Evolutionary conservation across 306 rosid species (phyloP), one percentile per base, ranked within the genome.

Genomic region (Dalbergia oliveri): DNA sequence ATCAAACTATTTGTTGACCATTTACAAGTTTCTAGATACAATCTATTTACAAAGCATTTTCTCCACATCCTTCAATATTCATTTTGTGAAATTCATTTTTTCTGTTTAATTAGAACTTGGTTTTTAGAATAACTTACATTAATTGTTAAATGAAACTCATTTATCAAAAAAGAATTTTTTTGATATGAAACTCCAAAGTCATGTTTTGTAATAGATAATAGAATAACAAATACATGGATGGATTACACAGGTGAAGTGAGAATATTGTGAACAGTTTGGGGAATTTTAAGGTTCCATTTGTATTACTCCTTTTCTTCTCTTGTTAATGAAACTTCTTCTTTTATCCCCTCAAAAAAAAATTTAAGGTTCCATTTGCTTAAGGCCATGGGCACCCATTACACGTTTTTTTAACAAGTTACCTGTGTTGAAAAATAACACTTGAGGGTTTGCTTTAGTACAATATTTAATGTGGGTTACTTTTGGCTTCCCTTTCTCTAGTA

Each of bases 401-500:
- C 44, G 39, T 80, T 65, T 45, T 34, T 50, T 57, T 77, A 11
- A 66, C 47, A 8, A 15, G 19, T 68, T 54, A 54, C 23, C 59
- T 62, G 70, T 45, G 35, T 79, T 66, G 37, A 59, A 39, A 45
- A 73, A 44, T 68, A 67, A 41, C 35, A 61, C 47, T 33, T 4
- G 35, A 62, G 73, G 51, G 69, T 8, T 66, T 73, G n/a, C 11
- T 16, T 49, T 21, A 66, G 8, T 70, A 57, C 80, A 54, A 21
- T 19, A 49, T 84, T 84, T 37, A 70, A 70, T 16, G 8, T 65
- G 56, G 53, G n/a, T 45, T 67, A 44, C 70, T 66, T 31, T 9
- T 81, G 44, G 63, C 67, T 61, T 63, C 4, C 82, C 72, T 69
- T 43, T 57, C 56, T 57, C 57, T 31, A 60, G 78, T 31, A 69